Evolutionary conservation across 257 asterid genomes (phyloP), one percentile per base, ranked within the genome.

Genomic region (Solanum sejunctum): DNA sequence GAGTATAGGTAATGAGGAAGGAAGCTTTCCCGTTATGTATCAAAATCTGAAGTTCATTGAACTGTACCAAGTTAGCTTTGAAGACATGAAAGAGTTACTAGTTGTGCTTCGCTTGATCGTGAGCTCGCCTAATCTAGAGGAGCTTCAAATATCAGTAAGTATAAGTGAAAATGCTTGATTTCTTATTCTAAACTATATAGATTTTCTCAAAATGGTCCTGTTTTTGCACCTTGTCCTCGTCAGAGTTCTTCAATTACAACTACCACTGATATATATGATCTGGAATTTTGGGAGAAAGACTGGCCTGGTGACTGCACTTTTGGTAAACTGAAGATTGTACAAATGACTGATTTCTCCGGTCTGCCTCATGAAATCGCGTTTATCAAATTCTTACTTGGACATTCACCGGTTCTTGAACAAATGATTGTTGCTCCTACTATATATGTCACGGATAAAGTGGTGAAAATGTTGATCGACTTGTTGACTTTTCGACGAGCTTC

Each of bases 31-130:
- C 5, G 87, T 92, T 69, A 87, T 84, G 26, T 92, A 89, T 85
- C 85, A 86, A 86, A 92, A 88, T 71, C 90, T 97, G 77, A 93
- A 92, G 91, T 89, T 78, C 84, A 86, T 97, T 32, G 98, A 97
- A 90, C 89, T 97, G 75, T 85, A 94, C 88, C 98, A 93, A 93
- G 95, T 94, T 84, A 90, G 93, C 88, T 97, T 97, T 85, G 99
- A 92, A 81, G 98, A 95, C 87, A 36, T 63, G 79, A 90, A 94
- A 69, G 98, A 97, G 89, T 92, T 94, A 16, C 79, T 87, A 45
- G 94, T 92, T 17, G 90, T 97, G 89, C 93, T 95, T 88, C 95
- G 91, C 89, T 87, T 97, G 90, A 87, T 97, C 54, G 91, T 88
- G 85, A 91, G 88, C 87, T 94, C 98, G 56, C 98, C 98, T 11